These are phyloP conservation scores for Paramecium sonneborni DNA, from an alignment of 73 alveolate genomes.

Conservation along the genomic window DNA sequence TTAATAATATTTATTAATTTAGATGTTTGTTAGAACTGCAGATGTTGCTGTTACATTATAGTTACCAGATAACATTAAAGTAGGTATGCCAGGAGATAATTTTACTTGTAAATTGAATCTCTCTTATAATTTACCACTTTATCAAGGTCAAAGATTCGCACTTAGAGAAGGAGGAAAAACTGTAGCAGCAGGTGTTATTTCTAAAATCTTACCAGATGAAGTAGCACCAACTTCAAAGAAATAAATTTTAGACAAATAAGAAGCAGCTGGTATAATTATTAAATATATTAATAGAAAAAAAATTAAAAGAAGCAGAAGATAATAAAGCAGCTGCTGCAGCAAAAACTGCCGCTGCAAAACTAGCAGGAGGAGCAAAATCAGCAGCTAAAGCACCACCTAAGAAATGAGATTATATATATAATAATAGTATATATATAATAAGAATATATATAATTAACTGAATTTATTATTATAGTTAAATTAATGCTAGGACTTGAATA, in stretches of 20 bases:
- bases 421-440: neutral
- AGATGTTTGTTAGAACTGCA: slow-evolving; percentile 86
- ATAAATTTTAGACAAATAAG: slow-evolving; percentile 44
- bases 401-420: neutral
- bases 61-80: slow-evolving; percentile 74
- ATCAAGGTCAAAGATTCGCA: slow-evolving; percentile 89
- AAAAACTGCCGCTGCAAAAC: neutral
- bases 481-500: neutral
- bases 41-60: slow-evolving; percentile 79
- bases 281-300: neutral
- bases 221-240: slow-evolving; percentile 56
- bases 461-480: neutral
- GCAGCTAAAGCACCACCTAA: neutral
- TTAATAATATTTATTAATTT: neutral
- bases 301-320: neutral
- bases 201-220: slow-evolving; percentile 74
- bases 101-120: slow-evolving; percentile 77
- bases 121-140: slow-evolving; percentile 79
- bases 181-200: slow-evolving; percentile 85
- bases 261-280: slow-evolving; percentile 49
- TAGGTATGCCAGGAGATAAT: slow-evolving; percentile 97
- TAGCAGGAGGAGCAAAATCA: slow-evolving; percentile 18
- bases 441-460: slow-evolving; percentile 27
- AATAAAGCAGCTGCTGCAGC: slow-evolving; percentile 31
- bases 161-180: slow-evolving; percentile 95